Evolutionary conservation across 352 stramenopile species (phyloP), one percentile per base, ranked within the genome.

Genomic region (Globisporangium apiculatum): DNA sequence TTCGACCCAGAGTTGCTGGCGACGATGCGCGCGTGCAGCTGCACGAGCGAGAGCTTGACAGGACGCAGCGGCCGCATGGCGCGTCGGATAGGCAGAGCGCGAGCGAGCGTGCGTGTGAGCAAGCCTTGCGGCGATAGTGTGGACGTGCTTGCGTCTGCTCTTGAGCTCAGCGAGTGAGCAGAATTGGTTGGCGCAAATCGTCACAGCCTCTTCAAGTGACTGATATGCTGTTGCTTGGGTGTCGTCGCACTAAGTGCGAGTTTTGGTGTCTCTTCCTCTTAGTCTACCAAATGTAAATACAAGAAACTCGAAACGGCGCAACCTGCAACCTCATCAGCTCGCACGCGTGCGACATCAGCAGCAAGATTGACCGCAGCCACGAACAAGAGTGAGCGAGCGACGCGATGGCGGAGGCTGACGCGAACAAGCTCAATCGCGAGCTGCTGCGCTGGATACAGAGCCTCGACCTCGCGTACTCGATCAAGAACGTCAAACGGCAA

Each of bases 401-500:
- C 18, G 36, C 3, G 43, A 71, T 42, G 61, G 54, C 51, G 40
- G 66, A 15, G 40, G 48, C 12, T 53, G 70, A 63, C 48, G 55
- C 63, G 45, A 93, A 93, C 68, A 86, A 94, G 73, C 69, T 91
- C 49, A 90, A 94, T 58, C 66, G 90, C 9, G 90, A 97, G 73
- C 79, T 97, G 51, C 72, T 97, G 65, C 80, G 88, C 45, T 97
- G 90, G 90, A 89, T 97, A 58, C 90, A 97, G 77, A 96, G 85
- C 63, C 68, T 96, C n/a, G 90, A 97, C 58, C 65, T 97, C 55
- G 87, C 90, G 31, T 97, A 97, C 62, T 95, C 85, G 10, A 91
- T 97, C 62, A 97, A 97, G 69, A 97, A 97, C 67, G 86, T 96
- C 60, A 97, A 96, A 72, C 69, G 87, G 74, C 90, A 65, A 40